Conservation (phyloP, 192 early-diverging fungal species). For the Coemansia sp. region DNA sequence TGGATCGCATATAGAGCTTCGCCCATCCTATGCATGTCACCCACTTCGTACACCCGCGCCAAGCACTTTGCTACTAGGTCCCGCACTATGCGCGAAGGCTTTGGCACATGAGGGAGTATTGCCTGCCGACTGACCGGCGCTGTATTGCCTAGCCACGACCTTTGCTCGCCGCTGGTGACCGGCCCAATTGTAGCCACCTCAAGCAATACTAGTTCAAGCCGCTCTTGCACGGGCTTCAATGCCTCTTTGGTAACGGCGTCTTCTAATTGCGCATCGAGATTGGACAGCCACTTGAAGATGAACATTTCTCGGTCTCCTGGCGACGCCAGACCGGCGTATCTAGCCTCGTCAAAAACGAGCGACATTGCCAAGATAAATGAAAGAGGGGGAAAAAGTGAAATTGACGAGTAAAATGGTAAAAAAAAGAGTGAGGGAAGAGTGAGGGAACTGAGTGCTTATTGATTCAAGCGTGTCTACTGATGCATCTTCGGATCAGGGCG, state of each 20-base stretch:
- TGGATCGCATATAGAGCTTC: constrained; percentile 34
- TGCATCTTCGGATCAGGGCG: too few species aligned
- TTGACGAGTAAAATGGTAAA: background rate
- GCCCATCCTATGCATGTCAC: constrained; percentile 42
- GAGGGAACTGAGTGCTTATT: background rate
- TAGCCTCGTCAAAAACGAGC: constrained; percentile 56
- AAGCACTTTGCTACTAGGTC: constrained; percentile 34
- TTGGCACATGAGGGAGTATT: constrained; percentile 13
- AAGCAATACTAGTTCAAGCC: constrained; percentile 69
- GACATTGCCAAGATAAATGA: background rate
- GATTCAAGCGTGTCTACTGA: too few species aligned
- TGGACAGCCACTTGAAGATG: constrained; percentile 87
- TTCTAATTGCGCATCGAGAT: constrained; percentile 73
- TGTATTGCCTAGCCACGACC: constrained; percentile 66
- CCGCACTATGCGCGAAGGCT: constrained; percentile 29
- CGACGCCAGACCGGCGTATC: constrained; percentile 38
- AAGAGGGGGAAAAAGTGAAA: background rate
- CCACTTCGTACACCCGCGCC: constrained; percentile 30
- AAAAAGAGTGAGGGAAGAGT: background rate
- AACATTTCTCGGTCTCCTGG: constrained; percentile 74
- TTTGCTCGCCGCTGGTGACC: constrained; percentile 63
- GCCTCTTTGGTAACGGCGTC: constrained; percentile 19
- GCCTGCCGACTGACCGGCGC: constrained; percentile 49
- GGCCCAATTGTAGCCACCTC: constrained; percentile 62
- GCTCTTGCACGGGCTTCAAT: constrained; percentile 63